These are phyloP conservation scores for Chamaenerion angustifolium DNA, from an alignment of 345 rosid genomes.

Conservation along the genomic window DNA sequence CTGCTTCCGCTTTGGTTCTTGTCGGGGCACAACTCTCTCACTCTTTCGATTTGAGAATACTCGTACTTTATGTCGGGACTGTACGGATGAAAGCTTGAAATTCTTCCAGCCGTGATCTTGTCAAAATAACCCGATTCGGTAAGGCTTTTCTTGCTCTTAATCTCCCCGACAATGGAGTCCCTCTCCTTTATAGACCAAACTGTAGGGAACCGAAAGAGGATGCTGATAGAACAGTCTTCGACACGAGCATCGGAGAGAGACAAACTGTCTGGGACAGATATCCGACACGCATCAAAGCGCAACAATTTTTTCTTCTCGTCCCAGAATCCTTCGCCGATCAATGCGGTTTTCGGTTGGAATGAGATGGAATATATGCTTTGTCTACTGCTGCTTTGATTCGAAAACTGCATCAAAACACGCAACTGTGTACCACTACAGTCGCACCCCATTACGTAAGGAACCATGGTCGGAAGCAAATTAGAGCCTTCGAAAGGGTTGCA, in stretches of 20 bases:
- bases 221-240: slow-evolving; percentile 29
- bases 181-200: slow-evolving; percentile 20
- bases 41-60: slow-evolving; percentile 24
- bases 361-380: background rate
- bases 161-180: slow-evolving; percentile 18
- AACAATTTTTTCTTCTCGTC: slow-evolving; percentile 22
- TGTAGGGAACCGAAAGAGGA: slow-evolving; percentile 24
- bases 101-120: slow-evolving; percentile 10
- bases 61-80: slow-evolving; percentile 19
- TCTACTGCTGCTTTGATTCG: background rate
- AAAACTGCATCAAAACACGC: slow-evolving; percentile 12
- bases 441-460: slow-evolving; percentile 17
- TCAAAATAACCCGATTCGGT: slow-evolving; percentile 22
- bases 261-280: slow-evolving; percentile 7
- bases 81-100: background rate
- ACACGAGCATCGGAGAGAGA: slow-evolving; percentile 22
- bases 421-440: slow-evolving; percentile 4
- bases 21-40: slow-evolving; percentile 12
- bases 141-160: slow-evolving; percentile 15
- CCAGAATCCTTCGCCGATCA: slow-evolving; percentile 46
- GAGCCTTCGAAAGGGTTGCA: slow-evolving; percentile 12
- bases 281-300: slow-evolving; percentile 18
- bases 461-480: slow-evolving; percentile 15
- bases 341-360: slow-evolving; percentile 8
- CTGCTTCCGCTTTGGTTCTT: slow-evolving; percentile 4